These are phyloP conservation scores for Sedum album DNA, from an alignment of 164 flowering plant genomes.

Conservation along the genomic window DNA sequence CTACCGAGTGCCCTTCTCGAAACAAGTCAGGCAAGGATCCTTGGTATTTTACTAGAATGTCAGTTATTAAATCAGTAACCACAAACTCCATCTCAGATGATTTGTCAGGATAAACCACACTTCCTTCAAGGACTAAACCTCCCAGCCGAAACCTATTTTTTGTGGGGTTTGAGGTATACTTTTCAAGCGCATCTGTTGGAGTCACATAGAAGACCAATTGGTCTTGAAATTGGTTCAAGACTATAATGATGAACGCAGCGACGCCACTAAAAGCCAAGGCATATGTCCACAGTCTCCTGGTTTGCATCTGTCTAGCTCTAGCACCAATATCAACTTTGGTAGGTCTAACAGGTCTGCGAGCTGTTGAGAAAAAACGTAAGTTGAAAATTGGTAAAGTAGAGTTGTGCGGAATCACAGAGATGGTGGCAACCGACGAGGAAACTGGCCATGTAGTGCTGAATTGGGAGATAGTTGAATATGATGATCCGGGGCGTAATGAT, in stretches of 20 bases:
- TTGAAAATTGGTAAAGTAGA: conserved; percentile 11
- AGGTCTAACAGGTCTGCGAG: conserved; percentile 26
- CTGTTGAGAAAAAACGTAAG: conserved; percentile 44
- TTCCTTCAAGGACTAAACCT: conserved; percentile 80
- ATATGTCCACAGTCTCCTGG: conserved; percentile 82
- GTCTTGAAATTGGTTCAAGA: conserved; percentile 67
- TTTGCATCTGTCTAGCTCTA: conserved; percentile 75
- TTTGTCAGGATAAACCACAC: conserved; percentile 45
- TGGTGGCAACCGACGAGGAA: background rate
- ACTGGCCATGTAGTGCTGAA: conserved; percentile 10
- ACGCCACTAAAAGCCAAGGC: conserved; percentile 64
- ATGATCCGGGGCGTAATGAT: conserved; percentile 5
- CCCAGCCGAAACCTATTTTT: conserved; percentile 68
- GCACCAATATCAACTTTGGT: conserved; percentile 59
- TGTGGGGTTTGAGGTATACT: conserved; percentile 40
- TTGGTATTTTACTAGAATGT: conserved; percentile 58
- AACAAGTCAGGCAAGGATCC: conserved; percentile 86
- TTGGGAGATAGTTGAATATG: conserved; percentile 9
- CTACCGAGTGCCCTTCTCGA: conserved; percentile 85
- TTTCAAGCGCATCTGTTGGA: conserved; percentile 68
- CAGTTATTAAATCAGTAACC: conserved; percentile 69
- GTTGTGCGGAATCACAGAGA: conserved; percentile 7
- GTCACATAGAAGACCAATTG: conserved; percentile 80
- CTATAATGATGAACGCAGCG: conserved; percentile 66
- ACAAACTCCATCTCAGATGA: conserved; percentile 76